These are phyloP conservation scores for Tricholoma furcatifolium DNA, from an alignment of 768 basidiomycete species.

Conservation along the genomic window DNA sequence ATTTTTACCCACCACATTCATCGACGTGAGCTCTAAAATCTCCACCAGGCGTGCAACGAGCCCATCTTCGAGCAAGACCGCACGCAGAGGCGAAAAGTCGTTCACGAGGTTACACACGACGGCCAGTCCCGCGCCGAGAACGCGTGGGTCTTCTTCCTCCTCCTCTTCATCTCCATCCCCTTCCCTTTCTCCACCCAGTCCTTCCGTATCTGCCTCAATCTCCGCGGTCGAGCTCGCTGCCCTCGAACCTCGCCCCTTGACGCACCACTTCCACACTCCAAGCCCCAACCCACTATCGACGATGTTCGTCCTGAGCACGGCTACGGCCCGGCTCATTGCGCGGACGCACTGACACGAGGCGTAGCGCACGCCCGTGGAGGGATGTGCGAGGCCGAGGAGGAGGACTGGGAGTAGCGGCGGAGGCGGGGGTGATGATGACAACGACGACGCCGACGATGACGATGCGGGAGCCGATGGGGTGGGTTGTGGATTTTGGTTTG, in stretches of 20 bases:
- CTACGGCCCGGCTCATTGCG: slow-evolving; percentile 75
- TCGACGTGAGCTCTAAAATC: slow-evolving; percentile 36
- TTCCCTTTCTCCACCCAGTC: too few species aligned
- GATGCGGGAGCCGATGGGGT: background rate
- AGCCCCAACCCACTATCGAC: slow-evolving; percentile 80
- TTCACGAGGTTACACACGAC: slow-evolving; percentile 85
- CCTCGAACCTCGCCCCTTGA: slow-evolving; percentile 8
- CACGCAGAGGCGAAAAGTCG: slow-evolving; percentile 70
- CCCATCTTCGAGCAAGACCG: slow-evolving; percentile 70
- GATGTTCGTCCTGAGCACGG: slow-evolving; percentile 80
- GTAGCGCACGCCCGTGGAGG: slow-evolving; percentile 73
- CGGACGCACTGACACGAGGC: slow-evolving; percentile 86
- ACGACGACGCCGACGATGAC: background rate
- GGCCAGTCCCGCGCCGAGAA: slow-evolving; percentile 66
- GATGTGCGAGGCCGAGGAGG: slow-evolving; percentile 54
- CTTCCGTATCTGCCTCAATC: slow-evolving; percentile 5
- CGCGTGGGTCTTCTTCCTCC: slow-evolving; percentile 56
- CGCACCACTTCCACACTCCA: slow-evolving; percentile 59
- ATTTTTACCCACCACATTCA: too few species aligned
- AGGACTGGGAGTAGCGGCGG: slow-evolving; percentile 46
- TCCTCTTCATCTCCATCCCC: background rate
- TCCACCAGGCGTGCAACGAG: slow-evolving; percentile 63
- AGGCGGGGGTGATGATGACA: slow-evolving; percentile 25
- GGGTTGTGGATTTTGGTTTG: slow-evolving; percentile 30
- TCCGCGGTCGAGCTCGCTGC: slow-evolving; percentile 1